Percentiles rank a stretch among this genome's conserved stretches.
phyloP scores from a whole-genome alignment of 2,329 filamentous ascomycete species.

The Stachybotrys chartarum region DNA sequence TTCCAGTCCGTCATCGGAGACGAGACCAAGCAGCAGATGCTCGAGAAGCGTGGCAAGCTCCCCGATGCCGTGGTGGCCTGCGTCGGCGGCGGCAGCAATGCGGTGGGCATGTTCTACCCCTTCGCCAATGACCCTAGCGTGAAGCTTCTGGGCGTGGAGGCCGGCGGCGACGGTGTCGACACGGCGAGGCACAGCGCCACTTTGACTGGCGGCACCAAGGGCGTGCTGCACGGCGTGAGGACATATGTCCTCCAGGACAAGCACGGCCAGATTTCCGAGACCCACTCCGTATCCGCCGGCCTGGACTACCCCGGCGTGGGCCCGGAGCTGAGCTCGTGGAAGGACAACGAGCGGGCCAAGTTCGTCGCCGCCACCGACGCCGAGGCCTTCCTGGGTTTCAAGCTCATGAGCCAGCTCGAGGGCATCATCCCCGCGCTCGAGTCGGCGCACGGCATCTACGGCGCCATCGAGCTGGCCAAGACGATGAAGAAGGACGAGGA shows the following conservation, averaged over 20 bases:
- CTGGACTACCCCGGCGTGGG: constrained; percentile 97
- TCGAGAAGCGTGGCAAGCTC: constrained; percentile 74
- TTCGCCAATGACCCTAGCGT: constrained; percentile 81
- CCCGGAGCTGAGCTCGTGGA: constrained; percentile 87
- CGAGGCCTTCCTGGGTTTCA: constrained; percentile 83
- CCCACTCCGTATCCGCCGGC: constrained; percentile 92
- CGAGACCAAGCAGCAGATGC: constrained; percentile 91
- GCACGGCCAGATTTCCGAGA: constrained; percentile 89
- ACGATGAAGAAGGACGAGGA: constrained; percentile 84
- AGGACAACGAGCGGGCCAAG: constrained; percentile 77
- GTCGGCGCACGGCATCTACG: constrained; percentile 86
- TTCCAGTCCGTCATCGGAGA: constrained; percentile 96
- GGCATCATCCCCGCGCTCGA: constrained; percentile 96
- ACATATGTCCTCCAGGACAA: constrained; percentile 93
- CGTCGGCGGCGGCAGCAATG: constrained; percentile 92
- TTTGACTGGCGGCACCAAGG: constrained; percentile 76
- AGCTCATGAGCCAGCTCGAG: constrained; percentile 76
- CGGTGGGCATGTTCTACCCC: constrained; percentile 96
- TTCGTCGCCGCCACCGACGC: constrained; percentile 91
- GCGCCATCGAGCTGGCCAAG: constrained; percentile 85
- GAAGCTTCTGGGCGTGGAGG: constrained; percentile 88
- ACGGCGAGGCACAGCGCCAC: constrained; percentile 84
- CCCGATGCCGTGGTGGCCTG: constrained; percentile 96
- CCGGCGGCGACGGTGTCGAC: constrained; percentile 86
- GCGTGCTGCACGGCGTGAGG: constrained; percentile 89